Evolutionary conservation across 192 early-diverging fungal genomes (phyloP), one percentile per base, ranked within the genome.

Genomic region (Coemansia sp.): DNA sequence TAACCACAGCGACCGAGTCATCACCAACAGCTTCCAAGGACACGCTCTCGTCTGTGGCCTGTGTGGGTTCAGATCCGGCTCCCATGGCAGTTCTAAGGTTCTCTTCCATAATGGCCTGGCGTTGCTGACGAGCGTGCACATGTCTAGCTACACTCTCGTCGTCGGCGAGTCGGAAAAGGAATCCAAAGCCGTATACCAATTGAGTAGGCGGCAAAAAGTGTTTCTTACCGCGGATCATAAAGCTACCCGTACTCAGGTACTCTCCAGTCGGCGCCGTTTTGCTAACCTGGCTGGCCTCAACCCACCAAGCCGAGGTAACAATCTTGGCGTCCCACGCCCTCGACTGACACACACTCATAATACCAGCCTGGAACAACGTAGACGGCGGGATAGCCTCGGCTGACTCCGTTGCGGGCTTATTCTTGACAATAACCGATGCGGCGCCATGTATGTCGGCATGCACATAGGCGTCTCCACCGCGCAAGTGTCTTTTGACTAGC

Each of bases 271-370:
- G 93, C 29, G 95, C 94, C 3, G 91, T 89, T 75, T 96, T 97
- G 66, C 91, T 91, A 20, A 97, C 93, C 74, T 97, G 94, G 65
- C 91, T 85, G 1, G 89, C 89, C 58, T 89, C 74, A 9, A 98
- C 97, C 97, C 97, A 99, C 88, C 92, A 99, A 0, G 97, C 95
- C 29, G 89, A 90, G 6, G 94, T 96, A 16, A 98, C 89, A 70
- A 97, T 93, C 75, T 99, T 99, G 27, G 94, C 89, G 58, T 99
- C 97, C 97, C 97, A 99, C 11, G 97, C 97, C 27, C 91, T 90
- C 34, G 93, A 95, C 76, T 94, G 90, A 62, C 94, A 95, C 2
- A 99, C 92, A 46, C 94, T 92, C 96, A 98, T 96, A 34, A 94
- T 89, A 13, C 94, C 96, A 5, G 97, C 97, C 83, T 99, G 97